Conservation (phyloP, 1,139 yeast species). For the Hansenula anomala region DNA sequence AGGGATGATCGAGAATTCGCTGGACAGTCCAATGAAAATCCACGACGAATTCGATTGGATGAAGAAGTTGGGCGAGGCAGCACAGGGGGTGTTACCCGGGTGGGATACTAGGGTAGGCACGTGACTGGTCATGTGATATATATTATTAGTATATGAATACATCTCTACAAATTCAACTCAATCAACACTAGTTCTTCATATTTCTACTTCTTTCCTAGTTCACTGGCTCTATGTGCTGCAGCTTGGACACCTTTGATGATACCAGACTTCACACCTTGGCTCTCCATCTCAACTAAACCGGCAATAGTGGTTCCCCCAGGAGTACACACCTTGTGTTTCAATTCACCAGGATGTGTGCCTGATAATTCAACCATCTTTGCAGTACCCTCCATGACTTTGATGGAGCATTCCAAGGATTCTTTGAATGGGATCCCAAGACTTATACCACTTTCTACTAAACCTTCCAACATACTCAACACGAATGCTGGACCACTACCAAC, state of each 20-base stretch:
- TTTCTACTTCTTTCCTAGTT: slow-evolving; percentile 67
- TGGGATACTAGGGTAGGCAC: too few species aligned
- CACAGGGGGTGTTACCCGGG: too few species aligned
- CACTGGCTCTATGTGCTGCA: slow-evolving; percentile 80
- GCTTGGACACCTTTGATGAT: slow-evolving; percentile 88
- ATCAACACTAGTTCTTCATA: too few species aligned
- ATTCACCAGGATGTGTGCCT: slow-evolving; percentile 89
- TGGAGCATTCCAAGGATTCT: slow-evolving; percentile 84
- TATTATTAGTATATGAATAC: background rate
- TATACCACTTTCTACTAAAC: slow-evolving; percentile 91
- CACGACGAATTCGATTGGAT: slow-evolving; percentile 10
- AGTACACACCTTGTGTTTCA: slow-evolving; percentile 87
- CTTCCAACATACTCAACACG: slow-evolving; percentile 82
- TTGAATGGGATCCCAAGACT: slow-evolving; percentile 91
- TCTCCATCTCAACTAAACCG: slow-evolving; percentile 90
- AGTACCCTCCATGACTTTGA: slow-evolving; percentile 95
- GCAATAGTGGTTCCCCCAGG: slow-evolving; percentile 99
- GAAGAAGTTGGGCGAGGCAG: slow-evolving; percentile 4
- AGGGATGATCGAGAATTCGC: slow-evolving; percentile 7
- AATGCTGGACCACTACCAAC: slow-evolving; percentile 98
- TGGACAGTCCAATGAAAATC: slow-evolving; percentile 10
- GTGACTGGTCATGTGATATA: background rate
- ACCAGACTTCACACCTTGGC: slow-evolving; percentile 81
- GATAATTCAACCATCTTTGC: slow-evolving; percentile 80
- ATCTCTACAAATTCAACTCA: background rate